Evolutionary conservation across 2,329 filamentous ascomycete genomes (phyloP), one percentile per base, ranked within the genome.

Genomic region (Trichophyton verrucosum): DNA sequence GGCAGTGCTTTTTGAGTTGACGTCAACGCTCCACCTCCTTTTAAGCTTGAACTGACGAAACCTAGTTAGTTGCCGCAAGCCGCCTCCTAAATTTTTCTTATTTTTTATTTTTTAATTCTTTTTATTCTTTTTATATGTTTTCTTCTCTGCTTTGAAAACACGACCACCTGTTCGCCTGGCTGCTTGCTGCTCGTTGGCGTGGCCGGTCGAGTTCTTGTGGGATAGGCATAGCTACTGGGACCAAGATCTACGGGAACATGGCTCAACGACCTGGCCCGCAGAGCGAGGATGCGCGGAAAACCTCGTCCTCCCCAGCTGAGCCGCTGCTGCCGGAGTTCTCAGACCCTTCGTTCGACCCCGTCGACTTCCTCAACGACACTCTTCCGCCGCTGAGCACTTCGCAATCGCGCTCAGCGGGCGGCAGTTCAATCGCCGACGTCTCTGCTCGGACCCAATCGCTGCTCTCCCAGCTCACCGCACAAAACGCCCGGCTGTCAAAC

Each of bases 381-480:
- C 79, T 97, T 0, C 88, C 91, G 3, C 77, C 86, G 1, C 78
- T 95, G 20, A 79, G 78, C 56, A 75, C 78, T 36, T 75, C 77
- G 27, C 70, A 72, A 24, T 71, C 76, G 58, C 66, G 69, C 13
- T 67, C 70, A 64, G 69, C 76, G 73, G 69, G 76, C 68, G 76
- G 76, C 60, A 80, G 86, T 3, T 80, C 87, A 2, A 79, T 96
- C 55, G 78, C 86, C n/a, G 86, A 92, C 63, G 76, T 96, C 58
- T 91, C 90, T 1, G 80, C 85, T 0, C 88, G 91, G 70, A 87
- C 91, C 0, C 91, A 96, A 73, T 81, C 85, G 2, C 80, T 95
- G n/a, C 80, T 96, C 55, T 89, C 91, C 1, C 88, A 92, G 69
- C 83, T 97, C 68, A 95, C 89, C 70, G 87, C 89, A 7, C 90